Base-by-base conservation (phyloP, 176 grass and related monocot genomes). In the Juncus inflexus region DNA sequence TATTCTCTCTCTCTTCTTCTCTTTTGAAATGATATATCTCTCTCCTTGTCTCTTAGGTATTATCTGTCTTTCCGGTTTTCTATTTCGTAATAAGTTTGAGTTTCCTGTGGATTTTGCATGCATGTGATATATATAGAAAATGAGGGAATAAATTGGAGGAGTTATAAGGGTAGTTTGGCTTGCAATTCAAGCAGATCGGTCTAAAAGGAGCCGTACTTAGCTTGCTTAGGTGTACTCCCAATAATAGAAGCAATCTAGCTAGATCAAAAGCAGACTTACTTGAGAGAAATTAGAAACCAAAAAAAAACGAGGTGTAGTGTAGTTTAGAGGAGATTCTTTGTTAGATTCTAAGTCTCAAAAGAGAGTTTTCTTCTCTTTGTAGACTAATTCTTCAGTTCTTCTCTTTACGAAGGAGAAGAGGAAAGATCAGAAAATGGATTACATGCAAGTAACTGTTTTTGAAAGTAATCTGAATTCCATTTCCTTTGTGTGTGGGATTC, bases 111-210 rank as follows among this genome's bases (percentile, higher is more conserved):
- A 59, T 42, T 42, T 71, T 58, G 67, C 67, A 71, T 71, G 67
- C 67, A 71, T 71, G 38, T 37, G 67, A 28, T 71, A 71, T 71
- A 71, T 57, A 71, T 71, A 71, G 37, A 71, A 58, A 55, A 69
- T 19, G 12, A 52, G 53, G 4, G 7, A 19, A 49, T 28, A 28
- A 28, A 28, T 28, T 28, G 28, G 28, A 67, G 47, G 11, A 53
- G 49, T n/a, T 52, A 69, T 3, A 55, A 5, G 47, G 57, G 14
- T 71, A 58, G 38, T 59, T 58, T 59, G n/a, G 39, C 67, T 71
- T 71, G 67, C 8, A 71, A 42, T 52, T 71, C 67, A 71, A 35
- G 67, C 56, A 58, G 36, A 14, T 57, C 42, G 13, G 51, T 55
- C 67, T 59, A 43, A 71, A 28, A 71, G 67, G 57, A 71, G 67